These are phyloP conservation scores for Moesziomyces sp. DNA, from an alignment of 1,284 basidiomycete species.

Conservation along the genomic window DNA sequence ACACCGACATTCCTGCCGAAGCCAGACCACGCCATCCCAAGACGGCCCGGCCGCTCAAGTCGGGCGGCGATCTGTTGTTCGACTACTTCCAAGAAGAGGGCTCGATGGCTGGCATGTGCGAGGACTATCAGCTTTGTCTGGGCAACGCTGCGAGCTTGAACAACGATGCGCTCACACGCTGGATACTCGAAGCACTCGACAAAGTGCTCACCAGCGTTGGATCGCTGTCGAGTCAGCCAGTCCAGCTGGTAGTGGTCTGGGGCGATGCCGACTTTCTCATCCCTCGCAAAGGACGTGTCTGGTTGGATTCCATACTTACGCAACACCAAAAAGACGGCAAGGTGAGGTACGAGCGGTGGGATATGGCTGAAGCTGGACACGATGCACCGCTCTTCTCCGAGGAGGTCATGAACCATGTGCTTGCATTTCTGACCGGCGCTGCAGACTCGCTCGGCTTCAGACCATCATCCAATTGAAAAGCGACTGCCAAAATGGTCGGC, in stretches of 20 bases:
- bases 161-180: conserved; percentile 14
- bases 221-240: conserved; percentile 1
- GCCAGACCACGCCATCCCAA: conserved; percentile 15
- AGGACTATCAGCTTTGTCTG: conserved; percentile 29
- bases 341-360: conserved; percentile 14
- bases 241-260: conserved; percentile 19
- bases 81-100: conserved; percentile 30
- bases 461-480: too few relatives aligned
- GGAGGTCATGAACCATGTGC: conserved; percentile 18
- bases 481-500: too few relatives aligned
- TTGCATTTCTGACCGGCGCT: conserved; percentile 4
- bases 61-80: conserved; percentile 18
- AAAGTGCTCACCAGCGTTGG: neutral
- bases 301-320: conserved; percentile 6
- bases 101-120: conserved; percentile 15
- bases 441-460: neutral
- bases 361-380: conserved; percentile 26
- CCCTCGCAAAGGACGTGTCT: conserved; percentile 20
- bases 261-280: conserved; percentile 26
- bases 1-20: neutral
- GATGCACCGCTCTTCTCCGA: conserved; percentile 20
- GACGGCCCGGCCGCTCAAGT: conserved; percentile 15
- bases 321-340: neutral
- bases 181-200: conserved; percentile 4
- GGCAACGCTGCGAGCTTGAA: conserved; percentile 23